Conservation (phyloP, 768 basidiomycete species). For the Gloeophyllum trabeum region DNA sequence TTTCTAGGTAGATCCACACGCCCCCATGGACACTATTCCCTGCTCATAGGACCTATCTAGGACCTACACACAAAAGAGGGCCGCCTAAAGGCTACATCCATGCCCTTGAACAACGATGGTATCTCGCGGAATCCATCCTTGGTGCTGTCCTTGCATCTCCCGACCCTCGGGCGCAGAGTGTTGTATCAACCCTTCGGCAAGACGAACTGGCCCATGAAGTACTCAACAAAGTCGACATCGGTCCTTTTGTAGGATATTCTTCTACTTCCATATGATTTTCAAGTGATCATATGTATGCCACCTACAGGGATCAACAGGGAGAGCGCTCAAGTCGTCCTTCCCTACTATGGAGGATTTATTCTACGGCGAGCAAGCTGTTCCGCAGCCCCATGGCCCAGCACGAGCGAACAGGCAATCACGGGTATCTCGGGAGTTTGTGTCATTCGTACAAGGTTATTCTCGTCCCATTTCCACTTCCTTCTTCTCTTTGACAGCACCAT, state of each 20-base stretch:
- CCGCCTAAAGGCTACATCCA: constrained; percentile 89
- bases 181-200: constrained; percentile 52
- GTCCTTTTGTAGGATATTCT: constrained; percentile 55
- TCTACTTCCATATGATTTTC: constrained; percentile 4
- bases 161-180: constrained; percentile 50
- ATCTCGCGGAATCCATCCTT: constrained; percentile 85
- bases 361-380: constrained; percentile 42
- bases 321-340: constrained; percentile 43
- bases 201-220: constrained; percentile 76
- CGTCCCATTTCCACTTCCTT: neutral
- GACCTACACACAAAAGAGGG: constrained; percentile 73
- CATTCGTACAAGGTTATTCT: constrained; percentile 45
- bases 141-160: constrained; percentile 70
- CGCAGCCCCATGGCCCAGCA: constrained; percentile 37
- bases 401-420: constrained; percentile 64
- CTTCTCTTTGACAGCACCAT: neutral
- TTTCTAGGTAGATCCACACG: neutral
- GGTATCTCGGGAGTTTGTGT: constrained; percentile 71
- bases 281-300: constrained; percentile 2
- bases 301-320: constrained; percentile 64
- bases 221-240: constrained; percentile 61
- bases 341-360: constrained; percentile 74
- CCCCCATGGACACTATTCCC: neutral
- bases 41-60: constrained; percentile 22
- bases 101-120: constrained; percentile 85